Base-by-base conservation (phyloP, 345 rosid species). In the Arabis alpina region DNA sequence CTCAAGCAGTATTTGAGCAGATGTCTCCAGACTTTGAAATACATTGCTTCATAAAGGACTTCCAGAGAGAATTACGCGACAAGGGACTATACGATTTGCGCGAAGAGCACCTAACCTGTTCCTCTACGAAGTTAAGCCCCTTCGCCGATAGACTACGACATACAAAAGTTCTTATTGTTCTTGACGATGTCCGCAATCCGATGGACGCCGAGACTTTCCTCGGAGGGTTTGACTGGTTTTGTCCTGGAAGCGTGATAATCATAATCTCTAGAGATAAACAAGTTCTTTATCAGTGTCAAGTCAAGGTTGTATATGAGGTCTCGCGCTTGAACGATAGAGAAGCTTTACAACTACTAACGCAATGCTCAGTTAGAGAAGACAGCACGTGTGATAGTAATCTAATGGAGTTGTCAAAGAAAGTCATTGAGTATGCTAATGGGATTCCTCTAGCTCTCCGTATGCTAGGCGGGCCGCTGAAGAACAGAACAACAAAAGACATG, bases 231-330 rank as follows among this genome's bases (percentile, higher is more conserved):
- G 36, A 61, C 23, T 30, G 45, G 11, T 30, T 61, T 45, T 36
- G 45, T 19, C 61, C 7, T 0, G 61, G 11, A 71, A 61, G 75
- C 1, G 1, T 71, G 2, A 42, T 71, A 32, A 42, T 71, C 68
- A 52, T 61, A 42, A 42, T 54, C 30, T 61, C 75, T 24, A 1
- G 62, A 71, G 75, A 69, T 58, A 58, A 69, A 49, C 73, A 69
- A 58, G 50, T 69, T 47, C 66, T 58, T 25, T 0, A 54, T 28
- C 71, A 54, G 4, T 69, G 73, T 49, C 41, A 39, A 1, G 66
- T 69, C 1, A 10, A 37, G 0, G 11, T 1, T 36, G 48, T 69
- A 3, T 69, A 57, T 57, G 56, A 59, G 13, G 47, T 69, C 0
- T 48, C 65, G 0, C 0, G 1, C 12, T 58, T 69, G 1, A 69